Base-by-base conservation (phyloP, 2,329 filamentous ascomycete species). In the Xylariaceae sp. region DNA sequence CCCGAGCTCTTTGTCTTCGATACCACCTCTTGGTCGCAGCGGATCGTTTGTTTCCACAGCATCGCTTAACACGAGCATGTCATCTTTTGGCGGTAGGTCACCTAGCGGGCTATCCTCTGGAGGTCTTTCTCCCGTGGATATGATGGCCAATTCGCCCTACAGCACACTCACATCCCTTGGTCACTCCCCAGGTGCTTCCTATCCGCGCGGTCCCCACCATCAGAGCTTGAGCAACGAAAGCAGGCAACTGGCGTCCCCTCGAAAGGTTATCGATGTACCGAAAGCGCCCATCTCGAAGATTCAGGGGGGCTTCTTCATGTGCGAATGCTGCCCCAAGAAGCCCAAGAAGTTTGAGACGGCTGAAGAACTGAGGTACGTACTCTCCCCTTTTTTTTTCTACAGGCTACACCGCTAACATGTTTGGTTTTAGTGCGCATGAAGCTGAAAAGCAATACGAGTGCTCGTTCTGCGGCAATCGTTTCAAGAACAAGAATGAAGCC, bases 401-500 rank as follows among this genome's bases (percentile, higher is more conserved):
- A 11, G n/a, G 4, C 1, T 51, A n/a, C 55, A 18, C 48, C 49
- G 49, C 62, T 61, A 57, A 69, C 65, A 2, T 17, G 64, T 69
- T 69, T 72, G 64, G 54, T 44, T 53, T 1, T 70, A 97, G 93
- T 64, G 79, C 87, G 50, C 93, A 97, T 73, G 90, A 94, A 74
- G 87, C 90, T 71, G 94, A 97, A 75, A 97, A 97, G 75, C 93
- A 97, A 75, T 97, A 97, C 73, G 90, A 90, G 63, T 97, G 93
- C 74, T 83, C 86, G 34, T 97, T 90, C 73, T 97, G 93, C 73
- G 89, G 89, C 48, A 97, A 97, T 72, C 87, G 93, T 9, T 97
- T 97, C 80, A 97, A 97, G 76, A 97, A 97, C 77, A 97, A 97
- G 77, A 97, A 97, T 69, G 94, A 97, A 76, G 92, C 92, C 2